A percentile compares a stretch with the other conserved stretches of the same genome.
Conservation (phyloP, 2,329 filamentous ascomycete species). For the Sporothrix mexicana region DNA sequence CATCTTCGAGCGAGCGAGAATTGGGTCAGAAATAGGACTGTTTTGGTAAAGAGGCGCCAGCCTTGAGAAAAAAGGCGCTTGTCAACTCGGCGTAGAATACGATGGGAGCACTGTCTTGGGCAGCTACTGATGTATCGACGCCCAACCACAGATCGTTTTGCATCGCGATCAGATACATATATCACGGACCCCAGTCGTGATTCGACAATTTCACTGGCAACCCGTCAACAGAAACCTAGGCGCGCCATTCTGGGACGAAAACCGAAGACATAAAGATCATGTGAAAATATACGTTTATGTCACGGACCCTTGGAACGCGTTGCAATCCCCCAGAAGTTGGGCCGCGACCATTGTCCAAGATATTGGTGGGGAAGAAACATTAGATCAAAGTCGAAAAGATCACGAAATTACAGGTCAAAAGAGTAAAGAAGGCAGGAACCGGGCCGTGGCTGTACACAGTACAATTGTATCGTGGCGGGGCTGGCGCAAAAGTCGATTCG, state of each 20-base stretch:
- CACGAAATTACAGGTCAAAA: not conserved
- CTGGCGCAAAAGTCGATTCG: conserved; percentile 4
- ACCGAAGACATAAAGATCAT: not conserved
- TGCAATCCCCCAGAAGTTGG: not conserved
- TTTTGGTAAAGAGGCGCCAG: conserved; percentile 7
- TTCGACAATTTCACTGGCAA: not conserved
- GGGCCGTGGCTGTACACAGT: not conserved
- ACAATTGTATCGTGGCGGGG: not conserved
- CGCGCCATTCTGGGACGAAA: not conserved
- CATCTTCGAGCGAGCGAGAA: no score
- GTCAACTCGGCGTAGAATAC: not conserved
- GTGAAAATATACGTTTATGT: no score
- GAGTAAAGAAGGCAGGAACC: not conserved
- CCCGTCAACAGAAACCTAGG: not conserved
- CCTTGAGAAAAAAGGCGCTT: not conserved
- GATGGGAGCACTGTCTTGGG: not conserved
- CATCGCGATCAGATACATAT: not conserved
- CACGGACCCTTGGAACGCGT: no score
- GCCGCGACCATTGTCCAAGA: not conserved
- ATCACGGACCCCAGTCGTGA: not conserved
- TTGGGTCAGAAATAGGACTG: not conserved
- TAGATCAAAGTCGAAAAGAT: not conserved
- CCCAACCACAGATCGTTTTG: not conserved
- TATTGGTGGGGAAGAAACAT: not conserved
- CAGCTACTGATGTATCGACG: not conserved